phyloP scores from a whole-genome alignment of 345 rosid species.

The Melaleuca quinquenervia region DNA sequence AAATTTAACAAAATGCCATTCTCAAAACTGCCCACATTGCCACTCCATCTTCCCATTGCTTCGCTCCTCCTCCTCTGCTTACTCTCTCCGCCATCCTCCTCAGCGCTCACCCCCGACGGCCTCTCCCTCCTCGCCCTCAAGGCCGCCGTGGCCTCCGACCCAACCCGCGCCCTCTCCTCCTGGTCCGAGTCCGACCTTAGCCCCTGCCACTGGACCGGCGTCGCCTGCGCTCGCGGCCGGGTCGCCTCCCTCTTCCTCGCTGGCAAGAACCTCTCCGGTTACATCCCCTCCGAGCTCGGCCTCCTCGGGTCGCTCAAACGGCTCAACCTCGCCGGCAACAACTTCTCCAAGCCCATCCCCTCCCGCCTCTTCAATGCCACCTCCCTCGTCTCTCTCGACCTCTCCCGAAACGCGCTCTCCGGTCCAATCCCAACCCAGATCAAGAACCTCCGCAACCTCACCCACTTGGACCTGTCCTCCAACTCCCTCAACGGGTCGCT shows the following conservation, averaged over 20 bases:
- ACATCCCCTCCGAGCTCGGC: slow-evolving; percentile 93
- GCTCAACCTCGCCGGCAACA: slow-evolving; percentile 69
- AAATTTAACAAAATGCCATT: neutral
- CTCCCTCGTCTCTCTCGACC: slow-evolving; percentile 58
- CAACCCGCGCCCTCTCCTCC: slow-evolving; percentile 35
- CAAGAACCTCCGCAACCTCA: slow-evolving; percentile 25
- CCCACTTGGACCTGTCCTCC: slow-evolving; percentile 65
- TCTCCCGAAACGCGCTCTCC: slow-evolving; percentile 62
- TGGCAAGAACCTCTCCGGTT: slow-evolving; percentile 62
- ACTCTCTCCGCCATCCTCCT: slow-evolving; percentile 16
- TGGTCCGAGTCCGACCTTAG: slow-evolving; percentile 72
- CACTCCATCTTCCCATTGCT: neutral
- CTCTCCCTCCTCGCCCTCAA: slow-evolving; percentile 84
- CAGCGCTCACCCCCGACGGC: slow-evolving; percentile 54
- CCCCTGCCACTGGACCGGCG: slow-evolving; percentile 80
- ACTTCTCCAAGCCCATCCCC: slow-evolving; percentile 71
- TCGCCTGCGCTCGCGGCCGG: slow-evolving; percentile 44
- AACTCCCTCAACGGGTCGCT: slow-evolving; percentile 66
- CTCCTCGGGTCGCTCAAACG: slow-evolving; percentile 62
- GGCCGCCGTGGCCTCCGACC: slow-evolving; percentile 59
- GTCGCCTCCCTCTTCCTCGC: slow-evolving; percentile 69
- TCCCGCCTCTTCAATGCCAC: slow-evolving; percentile 76
- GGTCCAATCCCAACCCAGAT: slow-evolving; percentile 55
- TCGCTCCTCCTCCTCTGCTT: slow-evolving; percentile 7
- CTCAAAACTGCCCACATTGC: neutral